Conservation (phyloP, 176 grass and related monocot genomes). For the Oryza nivara region DNA sequence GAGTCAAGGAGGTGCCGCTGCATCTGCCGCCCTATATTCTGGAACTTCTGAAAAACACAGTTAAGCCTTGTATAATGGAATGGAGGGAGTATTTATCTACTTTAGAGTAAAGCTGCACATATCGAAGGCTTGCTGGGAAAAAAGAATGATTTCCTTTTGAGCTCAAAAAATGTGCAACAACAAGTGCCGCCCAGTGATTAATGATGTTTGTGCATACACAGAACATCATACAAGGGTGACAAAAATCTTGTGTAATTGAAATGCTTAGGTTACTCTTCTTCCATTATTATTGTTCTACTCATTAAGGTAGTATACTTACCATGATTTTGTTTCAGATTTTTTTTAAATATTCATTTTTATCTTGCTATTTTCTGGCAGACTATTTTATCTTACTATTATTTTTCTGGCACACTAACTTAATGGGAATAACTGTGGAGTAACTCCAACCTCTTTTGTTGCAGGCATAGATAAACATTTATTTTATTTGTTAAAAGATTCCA, state of each 20-base stretch:
- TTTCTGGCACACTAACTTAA: neutral
- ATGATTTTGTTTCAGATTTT: neutral
- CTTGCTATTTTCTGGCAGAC: neutral
- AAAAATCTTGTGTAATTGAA: constrained; percentile 8
- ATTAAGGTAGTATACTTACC: neutral
- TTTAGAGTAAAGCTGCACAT: constrained; percentile 35
- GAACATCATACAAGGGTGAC: constrained; percentile 30
- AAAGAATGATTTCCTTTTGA: constrained; percentile 16
- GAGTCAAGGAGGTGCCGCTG: too few species aligned
- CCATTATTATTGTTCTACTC: neutral
- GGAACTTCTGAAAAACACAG: too few species aligned
- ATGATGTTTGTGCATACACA: constrained; percentile 28
- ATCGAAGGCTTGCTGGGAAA: constrained; percentile 33
- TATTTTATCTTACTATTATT: neutral
- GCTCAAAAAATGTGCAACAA: constrained; percentile 31
- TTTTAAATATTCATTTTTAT: neutral
- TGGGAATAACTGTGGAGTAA: neutral
- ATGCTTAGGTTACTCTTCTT: constrained; percentile 21
- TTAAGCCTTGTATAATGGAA: too few species aligned
- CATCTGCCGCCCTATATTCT: too few species aligned
- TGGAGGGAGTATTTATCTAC: neutral
- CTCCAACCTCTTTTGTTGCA: neutral
- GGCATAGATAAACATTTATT: neutral
- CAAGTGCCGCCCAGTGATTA: constrained; percentile 10
- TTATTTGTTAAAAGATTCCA: neutral